A percentile compares a stretch with the other conserved stretches of the same genome.
These are phyloP conservation scores for Brassica balearica DNA, from an alignment of 441 rosid species.

Conservation along the genomic window DNA sequence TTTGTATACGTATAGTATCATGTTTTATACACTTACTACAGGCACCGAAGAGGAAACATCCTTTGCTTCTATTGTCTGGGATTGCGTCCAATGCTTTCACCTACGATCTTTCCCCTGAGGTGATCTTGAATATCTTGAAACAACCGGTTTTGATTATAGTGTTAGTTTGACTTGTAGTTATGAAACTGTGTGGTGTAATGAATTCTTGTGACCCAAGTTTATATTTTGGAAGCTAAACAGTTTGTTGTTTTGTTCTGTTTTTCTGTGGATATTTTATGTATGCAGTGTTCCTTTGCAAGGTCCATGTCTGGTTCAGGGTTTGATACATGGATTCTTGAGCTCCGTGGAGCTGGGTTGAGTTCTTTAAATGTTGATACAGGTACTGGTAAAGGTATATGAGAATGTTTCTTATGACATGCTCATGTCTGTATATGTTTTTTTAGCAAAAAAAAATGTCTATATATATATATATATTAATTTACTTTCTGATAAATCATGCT, in stretches of 20 bases:
- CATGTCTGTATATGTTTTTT: neutral
- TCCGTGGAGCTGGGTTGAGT: constrained; percentile 75
- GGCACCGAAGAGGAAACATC: constrained; percentile 63
- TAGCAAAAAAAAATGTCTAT: no score
- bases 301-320: constrained; percentile 68
- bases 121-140: constrained; percentile 27
- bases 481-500: constrained; percentile 19
- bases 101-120: constrained; percentile 75
- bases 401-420: neutral
- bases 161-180: neutral
- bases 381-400: constrained; percentile 19
- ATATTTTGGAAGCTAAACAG: neutral
- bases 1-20: neutral
- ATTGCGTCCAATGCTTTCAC: constrained; percentile 54
- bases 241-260: neutral
- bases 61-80: constrained; percentile 65
- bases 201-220: constrained; percentile 23
- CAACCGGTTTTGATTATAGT: neutral
- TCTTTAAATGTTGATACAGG: constrained; percentile 32
- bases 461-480: neutral
- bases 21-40: constrained; percentile 30
- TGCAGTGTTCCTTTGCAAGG: constrained; percentile 70
- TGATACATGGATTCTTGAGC: constrained; percentile 77
- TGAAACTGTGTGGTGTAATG: neutral
- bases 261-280: constrained; percentile 5